phyloP scores from a whole-genome alignment of 345 rosid genomes.

The Gossypium stocksii region DNA sequence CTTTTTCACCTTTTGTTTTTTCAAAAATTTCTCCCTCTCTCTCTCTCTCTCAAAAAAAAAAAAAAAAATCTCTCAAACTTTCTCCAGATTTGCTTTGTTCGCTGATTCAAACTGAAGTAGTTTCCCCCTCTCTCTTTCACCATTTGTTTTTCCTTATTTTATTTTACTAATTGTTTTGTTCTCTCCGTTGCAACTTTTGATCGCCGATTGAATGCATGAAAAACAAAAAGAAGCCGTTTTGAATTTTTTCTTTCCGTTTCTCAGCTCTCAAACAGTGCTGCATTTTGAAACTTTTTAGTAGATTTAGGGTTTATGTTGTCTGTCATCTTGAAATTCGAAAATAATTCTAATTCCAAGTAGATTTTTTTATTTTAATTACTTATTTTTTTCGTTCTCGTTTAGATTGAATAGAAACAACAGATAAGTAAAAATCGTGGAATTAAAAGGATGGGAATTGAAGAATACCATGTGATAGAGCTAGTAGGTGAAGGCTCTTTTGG shows the following conservation, averaged over 20 bases:
- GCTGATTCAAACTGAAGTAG: background rate
- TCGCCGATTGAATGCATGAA: background rate
- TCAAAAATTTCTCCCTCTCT: background rate
- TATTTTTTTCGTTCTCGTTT: background rate
- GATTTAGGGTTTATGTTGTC: background rate
- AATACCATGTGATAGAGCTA: slow-evolving; percentile 90
- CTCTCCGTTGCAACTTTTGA: background rate
- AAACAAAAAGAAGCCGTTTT: background rate
- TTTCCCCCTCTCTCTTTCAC: background rate
- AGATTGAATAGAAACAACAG: background rate
- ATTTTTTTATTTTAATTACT: background rate
- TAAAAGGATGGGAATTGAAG: slow-evolving; percentile 67
- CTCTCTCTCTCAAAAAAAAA: background rate
- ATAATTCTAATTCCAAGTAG: background rate
- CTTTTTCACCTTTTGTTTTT: background rate
- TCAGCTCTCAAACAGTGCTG: slow-evolving; percentile 4
- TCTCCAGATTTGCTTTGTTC: slow-evolving; percentile 1
- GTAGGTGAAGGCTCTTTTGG: slow-evolving; percentile 99
- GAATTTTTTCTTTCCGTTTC: background rate
- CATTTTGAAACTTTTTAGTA: background rate
- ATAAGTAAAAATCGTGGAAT: background rate
- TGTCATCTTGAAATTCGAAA: background rate
- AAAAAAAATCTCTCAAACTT: background rate
- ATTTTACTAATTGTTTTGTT: background rate
- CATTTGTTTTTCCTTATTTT: background rate